Percentiles rank a stretch among this genome's conserved stretches.
Conservation (phyloP, 768 basidiomycete genomes). For the Grammothele lineata region DNA sequence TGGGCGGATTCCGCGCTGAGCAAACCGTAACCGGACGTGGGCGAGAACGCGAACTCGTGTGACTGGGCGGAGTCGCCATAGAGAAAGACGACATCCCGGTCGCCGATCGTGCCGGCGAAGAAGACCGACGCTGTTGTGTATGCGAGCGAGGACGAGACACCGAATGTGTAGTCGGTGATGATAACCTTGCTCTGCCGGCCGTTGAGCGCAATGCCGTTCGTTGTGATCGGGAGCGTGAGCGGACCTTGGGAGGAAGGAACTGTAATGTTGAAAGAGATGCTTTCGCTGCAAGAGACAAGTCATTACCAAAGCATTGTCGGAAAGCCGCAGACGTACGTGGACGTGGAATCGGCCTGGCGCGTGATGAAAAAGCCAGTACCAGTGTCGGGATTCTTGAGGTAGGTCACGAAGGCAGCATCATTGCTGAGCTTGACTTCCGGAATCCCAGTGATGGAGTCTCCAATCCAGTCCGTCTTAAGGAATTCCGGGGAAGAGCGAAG, state of each 20-base stretch:
- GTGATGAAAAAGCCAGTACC: slow-evolving; percentile 64
- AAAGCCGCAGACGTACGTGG: slow-evolving; percentile 41
- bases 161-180: slow-evolving; percentile 68
- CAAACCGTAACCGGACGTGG: slow-evolving; percentile 10
- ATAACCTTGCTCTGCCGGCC: slow-evolving; percentile 75
- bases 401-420: slow-evolving; percentile 54
- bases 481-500: slow-evolving; percentile 75
- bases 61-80: slow-evolving; percentile 30
- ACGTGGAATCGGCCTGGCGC: slow-evolving; percentile 63
- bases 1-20: slow-evolving; percentile 9
- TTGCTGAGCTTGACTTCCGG: slow-evolving; percentile 25
- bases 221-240: slow-evolving; percentile 54
- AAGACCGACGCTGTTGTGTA: slow-evolving; percentile 76
- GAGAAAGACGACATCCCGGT: slow-evolving; percentile 37
- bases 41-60: slow-evolving; percentile 30
- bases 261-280: slow-evolving; percentile 55
- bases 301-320: no score
- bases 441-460: slow-evolving; percentile 48
- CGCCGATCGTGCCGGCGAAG: slow-evolving; percentile 48
- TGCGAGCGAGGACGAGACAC: slow-evolving; percentile 43
- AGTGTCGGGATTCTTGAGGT: slow-evolving; percentile 66
- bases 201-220: slow-evolving; percentile 50
- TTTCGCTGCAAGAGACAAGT: slow-evolving; percentile 40
- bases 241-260: slow-evolving; percentile 50
- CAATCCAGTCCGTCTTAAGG: slow-evolving; percentile 74